A percentile compares a stretch with the other conserved stretches of the same genome.
phyloP scores from a whole-genome alignment of 225 moss, liverwort and hornwort species.

The Polytrichum formosum region DNA sequence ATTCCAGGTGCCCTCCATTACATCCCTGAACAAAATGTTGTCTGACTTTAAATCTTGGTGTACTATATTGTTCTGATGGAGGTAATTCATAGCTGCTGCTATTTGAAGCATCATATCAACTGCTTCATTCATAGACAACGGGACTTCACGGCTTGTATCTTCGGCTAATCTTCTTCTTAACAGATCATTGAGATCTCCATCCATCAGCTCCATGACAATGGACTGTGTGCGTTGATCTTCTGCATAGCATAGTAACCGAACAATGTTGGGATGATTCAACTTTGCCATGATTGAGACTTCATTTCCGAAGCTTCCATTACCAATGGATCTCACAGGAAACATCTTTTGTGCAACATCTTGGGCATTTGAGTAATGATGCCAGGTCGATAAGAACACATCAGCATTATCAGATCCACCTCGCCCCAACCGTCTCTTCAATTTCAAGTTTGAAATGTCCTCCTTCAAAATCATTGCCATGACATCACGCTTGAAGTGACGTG shows the following conservation, averaged over 20 bases:
- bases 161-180: background rate
- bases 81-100: background rate
- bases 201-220: slow-evolving; percentile 1
- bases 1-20: background rate
- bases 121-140: background rate
- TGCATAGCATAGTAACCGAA: background rate
- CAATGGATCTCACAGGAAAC: background rate
- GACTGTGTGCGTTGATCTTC: background rate
- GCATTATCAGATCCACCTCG: too few species aligned
- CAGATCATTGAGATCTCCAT: background rate
- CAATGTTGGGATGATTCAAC: slow-evolving; percentile 1
- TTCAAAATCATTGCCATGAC: too few species aligned
- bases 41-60: background rate
- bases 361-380: too few species aligned
- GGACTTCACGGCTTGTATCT: background rate
- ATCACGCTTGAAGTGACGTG: too few species aligned
- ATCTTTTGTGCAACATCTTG: slow-evolving; percentile 1
- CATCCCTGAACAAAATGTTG: background rate
- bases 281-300: slow-evolving; percentile 1
- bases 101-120: slow-evolving; percentile 8
- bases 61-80: background rate
- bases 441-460: too few species aligned
- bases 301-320: background rate
- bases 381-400: too few species aligned
- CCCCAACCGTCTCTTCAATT: too few species aligned